Percentiles rank a stretch among this genome's conserved stretches.
These are phyloP conservation scores for Colletotrichum australisinense DNA, from an alignment of 2,329 filamentous ascomycete species.

Conservation along the genomic window DNA sequence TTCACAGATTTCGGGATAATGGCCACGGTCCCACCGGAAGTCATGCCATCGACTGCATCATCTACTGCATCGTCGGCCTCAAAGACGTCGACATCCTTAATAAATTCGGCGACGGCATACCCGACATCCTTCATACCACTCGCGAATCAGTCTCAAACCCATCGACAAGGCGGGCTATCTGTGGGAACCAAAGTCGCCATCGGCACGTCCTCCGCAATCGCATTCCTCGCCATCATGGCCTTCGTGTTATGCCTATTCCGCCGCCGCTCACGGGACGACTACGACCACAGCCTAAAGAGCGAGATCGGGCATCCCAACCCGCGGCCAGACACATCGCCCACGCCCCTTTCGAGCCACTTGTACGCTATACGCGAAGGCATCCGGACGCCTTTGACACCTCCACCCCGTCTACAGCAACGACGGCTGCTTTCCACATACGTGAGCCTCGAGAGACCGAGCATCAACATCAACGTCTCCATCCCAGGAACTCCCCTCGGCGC, in stretches of 20 bases:
- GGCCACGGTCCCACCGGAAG: background rate
- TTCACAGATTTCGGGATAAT: background rate
- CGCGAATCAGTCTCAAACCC: background rate
- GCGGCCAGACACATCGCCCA: conserved; percentile 48
- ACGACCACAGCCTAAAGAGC: conserved; percentile 30
- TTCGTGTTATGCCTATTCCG: conserved; percentile 52
- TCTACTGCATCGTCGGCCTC: background rate
- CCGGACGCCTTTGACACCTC: conserved; percentile 52
- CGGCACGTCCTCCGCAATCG: conserved; percentile 54
- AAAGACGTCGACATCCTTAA: background rate
- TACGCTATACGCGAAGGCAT: conserved; percentile 41
- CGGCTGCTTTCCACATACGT: conserved; percentile 51
- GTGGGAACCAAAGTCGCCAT: conserved; percentile 58
- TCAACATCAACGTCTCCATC: background rate
- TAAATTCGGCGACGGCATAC: background rate
- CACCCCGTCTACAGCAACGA: conserved; percentile 60
- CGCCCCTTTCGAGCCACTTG: conserved; percentile 55
- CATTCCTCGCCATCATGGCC: conserved; percentile 48
- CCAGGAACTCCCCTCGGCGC: background rate
- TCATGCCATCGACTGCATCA: background rate
- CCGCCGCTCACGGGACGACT: conserved; percentile 41
- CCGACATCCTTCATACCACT: background rate
- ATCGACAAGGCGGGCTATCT: conserved; percentile 42
- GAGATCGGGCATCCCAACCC: conserved; percentile 38
- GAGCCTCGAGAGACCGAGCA: background rate